Conservation (phyloP, 768 basidiomycete genomes). For the Ephemerocybe angulata region DNA sequence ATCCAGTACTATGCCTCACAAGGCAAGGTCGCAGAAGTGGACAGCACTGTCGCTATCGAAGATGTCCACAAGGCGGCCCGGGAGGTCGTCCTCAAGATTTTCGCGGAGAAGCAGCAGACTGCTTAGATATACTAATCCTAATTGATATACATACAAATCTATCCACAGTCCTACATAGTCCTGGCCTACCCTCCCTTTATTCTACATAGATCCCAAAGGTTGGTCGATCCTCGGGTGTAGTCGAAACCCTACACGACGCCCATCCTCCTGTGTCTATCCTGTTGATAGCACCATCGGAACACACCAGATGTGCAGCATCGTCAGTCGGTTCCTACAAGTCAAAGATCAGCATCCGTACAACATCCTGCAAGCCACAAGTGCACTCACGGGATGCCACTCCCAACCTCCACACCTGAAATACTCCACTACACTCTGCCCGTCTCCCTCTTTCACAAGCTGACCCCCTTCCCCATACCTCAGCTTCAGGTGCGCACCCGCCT, state of each 20-base stretch:
- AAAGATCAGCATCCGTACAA: not conserved
- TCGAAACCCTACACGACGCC: conserved; percentile 27
- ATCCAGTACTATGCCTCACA: conserved; percentile 71
- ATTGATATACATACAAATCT: not conserved
- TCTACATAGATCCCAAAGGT: not conserved
- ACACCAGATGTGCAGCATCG: conserved; percentile 64
- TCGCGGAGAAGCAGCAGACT: conserved; percentile 21
- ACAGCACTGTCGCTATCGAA: conserved; percentile 65
- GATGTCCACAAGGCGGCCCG: conserved; percentile 65
- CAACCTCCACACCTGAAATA: conserved; percentile 76
- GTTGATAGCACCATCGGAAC: conserved; percentile 74
- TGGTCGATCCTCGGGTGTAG: conserved; percentile 29
- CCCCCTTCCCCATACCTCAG: conserved; percentile 52
- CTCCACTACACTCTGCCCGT: conserved; percentile 63
- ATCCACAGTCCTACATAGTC: not conserved
- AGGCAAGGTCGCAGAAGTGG: conserved; percentile 79
- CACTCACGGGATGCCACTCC: conserved; percentile 81
- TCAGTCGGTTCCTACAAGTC: conserved; percentile 54
- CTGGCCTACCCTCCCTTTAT: not conserved
- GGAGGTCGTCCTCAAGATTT: conserved; percentile 39
- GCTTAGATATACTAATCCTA: not conserved
- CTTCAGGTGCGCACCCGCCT: conserved; percentile 67
- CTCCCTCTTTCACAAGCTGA: conserved; percentile 35
- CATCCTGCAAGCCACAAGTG: not conserved
- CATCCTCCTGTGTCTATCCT: conserved; percentile 58